phyloP scores from a whole-genome alignment of 1,139 yeast genomes.

The Scheffersomyces lignicola region DNA sequence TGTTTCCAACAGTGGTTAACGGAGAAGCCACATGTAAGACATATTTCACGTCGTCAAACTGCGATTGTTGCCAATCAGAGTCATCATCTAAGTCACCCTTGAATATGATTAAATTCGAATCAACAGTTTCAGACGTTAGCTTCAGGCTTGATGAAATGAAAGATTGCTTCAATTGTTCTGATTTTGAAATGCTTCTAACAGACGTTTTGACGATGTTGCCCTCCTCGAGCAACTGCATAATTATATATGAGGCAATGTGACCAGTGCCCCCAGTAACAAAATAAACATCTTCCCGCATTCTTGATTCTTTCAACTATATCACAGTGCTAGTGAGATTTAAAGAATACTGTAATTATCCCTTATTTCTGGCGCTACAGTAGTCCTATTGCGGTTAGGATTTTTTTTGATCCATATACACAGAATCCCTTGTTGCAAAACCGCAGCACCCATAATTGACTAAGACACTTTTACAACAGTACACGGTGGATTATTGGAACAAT shows the following conservation, averaged over 20 bases:
- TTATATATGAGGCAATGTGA: conserved; percentile 2
- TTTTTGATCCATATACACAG: too few relatives aligned
- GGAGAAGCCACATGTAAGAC: conserved; percentile 5
- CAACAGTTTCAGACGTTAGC: background rate
- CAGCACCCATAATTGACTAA: too few relatives aligned
- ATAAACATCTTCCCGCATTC: conserved; percentile 1
- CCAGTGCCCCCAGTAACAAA: conserved; percentile 6
- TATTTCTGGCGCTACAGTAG: too few relatives aligned
- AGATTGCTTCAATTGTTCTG: background rate
- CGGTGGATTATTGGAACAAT: too few relatives aligned
- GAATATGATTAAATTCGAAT: conserved; percentile 1
- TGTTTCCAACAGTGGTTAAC: background rate
- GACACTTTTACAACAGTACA: too few relatives aligned
- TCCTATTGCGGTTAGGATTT: too few relatives aligned
- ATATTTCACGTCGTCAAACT: background rate
- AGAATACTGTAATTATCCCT: too few relatives aligned
- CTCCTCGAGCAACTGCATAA: conserved; percentile 3
- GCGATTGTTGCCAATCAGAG: background rate
- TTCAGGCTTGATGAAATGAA: background rate
- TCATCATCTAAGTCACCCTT: conserved; percentile 3
- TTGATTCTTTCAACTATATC: too few relatives aligned
- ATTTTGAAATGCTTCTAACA: background rate
- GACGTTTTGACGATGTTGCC: conserved; percentile 3
- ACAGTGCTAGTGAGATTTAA: too few relatives aligned
- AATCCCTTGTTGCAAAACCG: too few relatives aligned